Evolutionary conservation across 768 basidiomycete species (phyloP).

Genomic region (Cyclocybe aegerita): DNA sequence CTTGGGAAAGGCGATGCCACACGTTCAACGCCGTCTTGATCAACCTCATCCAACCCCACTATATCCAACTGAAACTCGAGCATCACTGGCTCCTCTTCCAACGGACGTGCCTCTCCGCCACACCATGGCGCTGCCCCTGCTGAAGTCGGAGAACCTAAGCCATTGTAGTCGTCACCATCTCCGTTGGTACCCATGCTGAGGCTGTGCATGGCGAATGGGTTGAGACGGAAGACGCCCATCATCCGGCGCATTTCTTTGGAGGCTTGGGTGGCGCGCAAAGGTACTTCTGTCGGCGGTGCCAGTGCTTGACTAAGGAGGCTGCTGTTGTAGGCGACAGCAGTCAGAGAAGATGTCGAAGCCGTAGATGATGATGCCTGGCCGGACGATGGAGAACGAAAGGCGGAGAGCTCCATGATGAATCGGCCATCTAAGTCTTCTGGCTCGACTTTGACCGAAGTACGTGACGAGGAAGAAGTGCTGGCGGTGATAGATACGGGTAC

Average conservation of each 20-base stretch:
- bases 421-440: conserved; percentile 36
- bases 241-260: conserved; percentile 66
- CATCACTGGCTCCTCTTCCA: conserved; percentile 58
- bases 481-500: conserved; percentile 13
- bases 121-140: conserved; percentile 35
- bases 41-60: conserved; percentile 14
- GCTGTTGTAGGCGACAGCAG: conserved; percentile 8
- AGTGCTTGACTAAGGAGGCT: conserved; percentile 34
- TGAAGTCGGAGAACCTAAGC: conserved; percentile 11
- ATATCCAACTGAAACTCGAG: conserved; percentile 66
- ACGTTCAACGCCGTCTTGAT: conserved; percentile 4
- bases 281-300: conserved; percentile 64
- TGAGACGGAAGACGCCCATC: conserved; percentile 78
- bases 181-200: conserved; percentile 14
- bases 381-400: conserved; percentile 1
- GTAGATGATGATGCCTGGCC: neutral
- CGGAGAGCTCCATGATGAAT: conserved; percentile 46
- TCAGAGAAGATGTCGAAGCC: conserved; percentile 2
- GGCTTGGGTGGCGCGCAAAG: conserved; percentile 75
- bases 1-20: conserved; percentile 1
- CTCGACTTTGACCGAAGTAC: conserved; percentile 35
- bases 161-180: conserved; percentile 14
- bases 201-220: conserved; percentile 72
- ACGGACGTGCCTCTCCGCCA: conserved; percentile 53
- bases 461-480: conserved; percentile 4